Percentiles rank a stretch among this genome's conserved stretches.
These are phyloP conservation scores for Acanthochlamys bracteata DNA, from an alignment of 106 monocot species.

Conservation along the genomic window DNA sequence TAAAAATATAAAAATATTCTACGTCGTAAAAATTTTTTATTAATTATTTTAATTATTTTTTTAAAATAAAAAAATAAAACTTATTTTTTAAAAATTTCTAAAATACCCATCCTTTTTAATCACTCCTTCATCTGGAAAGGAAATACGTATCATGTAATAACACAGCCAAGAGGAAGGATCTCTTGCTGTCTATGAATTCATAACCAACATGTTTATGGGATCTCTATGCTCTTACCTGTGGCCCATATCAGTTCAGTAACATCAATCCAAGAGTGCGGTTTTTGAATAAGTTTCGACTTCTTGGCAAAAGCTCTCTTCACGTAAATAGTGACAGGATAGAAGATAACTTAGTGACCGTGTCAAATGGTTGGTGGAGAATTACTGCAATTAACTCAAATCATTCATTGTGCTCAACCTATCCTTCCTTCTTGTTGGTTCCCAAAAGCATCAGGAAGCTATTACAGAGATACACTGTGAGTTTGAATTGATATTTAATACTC, in stretches of 20 bases:
- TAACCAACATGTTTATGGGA: slow-evolving; percentile 62
- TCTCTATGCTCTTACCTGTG: slow-evolving; percentile 74
- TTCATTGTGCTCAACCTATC: slow-evolving; percentile 76
- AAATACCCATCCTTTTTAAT: no score
- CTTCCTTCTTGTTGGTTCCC: slow-evolving; percentile 74
- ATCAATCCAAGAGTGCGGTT: slow-evolving; percentile 57
- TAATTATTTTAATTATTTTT: no score
- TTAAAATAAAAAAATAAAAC: no score
- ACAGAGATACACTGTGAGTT: neutral
- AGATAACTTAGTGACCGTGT: slow-evolving; percentile 31
- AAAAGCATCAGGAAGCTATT: slow-evolving; percentile 52
- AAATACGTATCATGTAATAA: no score
- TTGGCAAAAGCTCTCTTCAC: slow-evolving; percentile 36
- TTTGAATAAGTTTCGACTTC: slow-evolving; percentile 64
- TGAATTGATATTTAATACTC: neutral
- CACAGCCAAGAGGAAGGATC: no score
- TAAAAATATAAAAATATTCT: no score
- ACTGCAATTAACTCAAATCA: slow-evolving; percentile 53
- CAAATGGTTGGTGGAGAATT: slow-evolving; percentile 76
- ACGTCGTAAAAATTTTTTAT: no score
- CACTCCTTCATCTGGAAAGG: no score
- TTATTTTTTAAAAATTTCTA: no score
- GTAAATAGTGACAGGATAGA: slow-evolving; percentile 14
- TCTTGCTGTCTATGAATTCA: slow-evolving; percentile 55
- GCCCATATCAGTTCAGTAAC: slow-evolving; percentile 57